Conservation (phyloP, 2,329 filamentous ascomycete genomes). For the Paracorniculantispora psalliotae region DNA sequence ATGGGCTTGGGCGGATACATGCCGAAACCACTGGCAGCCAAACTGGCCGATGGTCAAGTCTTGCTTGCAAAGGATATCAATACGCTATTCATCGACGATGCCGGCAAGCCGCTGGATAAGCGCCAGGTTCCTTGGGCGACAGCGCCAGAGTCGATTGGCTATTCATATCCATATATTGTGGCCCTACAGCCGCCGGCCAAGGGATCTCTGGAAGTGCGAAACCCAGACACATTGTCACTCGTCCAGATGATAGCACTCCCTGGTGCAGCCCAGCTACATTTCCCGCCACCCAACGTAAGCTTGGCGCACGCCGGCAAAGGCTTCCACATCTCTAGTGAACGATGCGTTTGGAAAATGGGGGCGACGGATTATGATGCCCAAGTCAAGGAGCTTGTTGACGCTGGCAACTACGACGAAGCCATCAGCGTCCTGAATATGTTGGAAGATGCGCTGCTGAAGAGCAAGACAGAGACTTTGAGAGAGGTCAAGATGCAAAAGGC, state of each 20-base stretch:
- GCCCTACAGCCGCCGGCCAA: conserved; percentile 79
- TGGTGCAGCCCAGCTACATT: conserved; percentile 78
- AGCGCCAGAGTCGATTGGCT: conserved; percentile 86
- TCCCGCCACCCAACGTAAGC: conserved; percentile 87
- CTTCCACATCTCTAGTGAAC: conserved; percentile 87
- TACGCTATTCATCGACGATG: conserved; percentile 81
- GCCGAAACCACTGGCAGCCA: conserved; percentile 81
- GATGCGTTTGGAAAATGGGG: conserved; percentile 93
- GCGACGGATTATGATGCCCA: conserved; percentile 88
- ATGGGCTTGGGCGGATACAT: conserved; percentile 92
- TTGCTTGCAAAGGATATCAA: conserved; percentile 97
- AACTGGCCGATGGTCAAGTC: conserved; percentile 76
- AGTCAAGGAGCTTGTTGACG: conserved; percentile 72
- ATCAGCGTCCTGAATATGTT: conserved; percentile 85
- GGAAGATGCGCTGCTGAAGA: conserved; percentile 80
- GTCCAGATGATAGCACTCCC: conserved; percentile 80
- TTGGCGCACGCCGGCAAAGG: conserved; percentile 95
- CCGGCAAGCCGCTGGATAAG: conserved; percentile 76
- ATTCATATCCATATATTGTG: conserved; percentile 93
- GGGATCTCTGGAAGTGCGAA: conserved; percentile 82
- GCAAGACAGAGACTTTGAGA: conserved; percentile 75
- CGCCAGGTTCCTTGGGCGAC: conserved; percentile 87
- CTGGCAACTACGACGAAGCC: conserved; percentile 78
- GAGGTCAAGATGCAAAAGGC: conserved; percentile 92
- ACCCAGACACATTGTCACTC: conserved; percentile 85